phyloP scores from a whole-genome alignment of 345 rosid species.

The Brassica juncea region DNA sequence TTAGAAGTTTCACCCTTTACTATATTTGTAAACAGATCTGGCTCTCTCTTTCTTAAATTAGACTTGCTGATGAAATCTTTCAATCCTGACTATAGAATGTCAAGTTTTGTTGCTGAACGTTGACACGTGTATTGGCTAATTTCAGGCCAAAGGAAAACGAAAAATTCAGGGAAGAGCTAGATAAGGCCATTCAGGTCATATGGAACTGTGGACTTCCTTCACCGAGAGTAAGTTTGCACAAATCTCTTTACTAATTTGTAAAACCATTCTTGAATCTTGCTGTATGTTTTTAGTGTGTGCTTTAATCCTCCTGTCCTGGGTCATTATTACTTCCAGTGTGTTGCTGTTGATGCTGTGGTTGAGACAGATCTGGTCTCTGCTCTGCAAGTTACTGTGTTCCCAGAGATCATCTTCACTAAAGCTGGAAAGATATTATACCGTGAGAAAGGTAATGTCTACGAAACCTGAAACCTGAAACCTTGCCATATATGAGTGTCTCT shows the following conservation, averaged over 20 bases:
- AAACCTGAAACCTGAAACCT: not conserved
- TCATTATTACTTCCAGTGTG: slow-evolving; percentile 51
- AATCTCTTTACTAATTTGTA: slow-evolving; percentile 5
- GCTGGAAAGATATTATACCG: slow-evolving; percentile 85
- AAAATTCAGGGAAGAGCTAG: slow-evolving; percentile 59
- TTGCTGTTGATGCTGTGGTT: slow-evolving; percentile 83
- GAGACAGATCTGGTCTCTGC: slow-evolving; percentile 74
- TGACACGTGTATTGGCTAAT: not conserved
- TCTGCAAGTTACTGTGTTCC: slow-evolving; percentile 65
- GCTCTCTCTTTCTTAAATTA: not conserved
- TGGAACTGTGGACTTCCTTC: slow-evolving; percentile 94
- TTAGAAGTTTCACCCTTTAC: slow-evolving; percentile 1
- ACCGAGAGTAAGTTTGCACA: slow-evolving; percentile 63
- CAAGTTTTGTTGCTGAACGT: slow-evolving; percentile 9
- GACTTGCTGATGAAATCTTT: slow-evolving; percentile 3
- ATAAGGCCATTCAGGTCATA: slow-evolving; percentile 79
- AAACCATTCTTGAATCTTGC: slow-evolving; percentile 3
- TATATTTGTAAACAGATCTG: not conserved
- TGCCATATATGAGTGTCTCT: not conserved
- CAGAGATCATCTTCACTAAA: slow-evolving; percentile 80
- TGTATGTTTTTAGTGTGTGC: not conserved
- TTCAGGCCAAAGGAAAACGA: slow-evolving; percentile 79
- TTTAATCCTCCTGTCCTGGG: slow-evolving; percentile 1
- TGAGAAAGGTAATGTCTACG: slow-evolving; percentile 59
- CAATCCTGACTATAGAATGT: slow-evolving; percentile 5